These are phyloP conservation scores for Cystofilobasidium macerans DNA, from an alignment of 768 basidiomycete genomes.

Conservation along the genomic window DNA sequence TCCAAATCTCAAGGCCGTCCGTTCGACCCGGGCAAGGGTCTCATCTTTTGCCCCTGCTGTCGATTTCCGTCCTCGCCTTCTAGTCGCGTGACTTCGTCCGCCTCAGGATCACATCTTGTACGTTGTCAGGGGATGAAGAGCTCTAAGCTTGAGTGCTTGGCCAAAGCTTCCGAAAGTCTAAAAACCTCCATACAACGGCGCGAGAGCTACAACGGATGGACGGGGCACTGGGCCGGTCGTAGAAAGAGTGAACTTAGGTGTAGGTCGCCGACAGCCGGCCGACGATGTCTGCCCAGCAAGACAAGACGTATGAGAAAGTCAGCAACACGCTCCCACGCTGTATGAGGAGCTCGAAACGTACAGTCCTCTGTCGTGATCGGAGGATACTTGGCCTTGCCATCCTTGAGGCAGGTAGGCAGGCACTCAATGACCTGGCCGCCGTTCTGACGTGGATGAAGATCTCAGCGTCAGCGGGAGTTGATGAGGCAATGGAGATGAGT, in stretches of 20 bases:
- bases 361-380: constrained; percentile 63
- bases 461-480: background rate
- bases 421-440: constrained; percentile 56
- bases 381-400: constrained; percentile 54
- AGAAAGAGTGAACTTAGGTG: background rate
- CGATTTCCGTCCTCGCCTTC: too few species aligned
- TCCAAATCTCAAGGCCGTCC: constrained; percentile 4
- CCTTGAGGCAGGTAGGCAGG: constrained; percentile 49
- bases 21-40: constrained; percentile 4
- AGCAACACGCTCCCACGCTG: background rate
- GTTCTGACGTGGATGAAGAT: constrained; percentile 38
- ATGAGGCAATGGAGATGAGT: background rate
- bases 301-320: background rate
- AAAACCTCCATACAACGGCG: too few species aligned
- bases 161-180: too few species aligned
- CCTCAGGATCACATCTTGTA: too few species aligned
- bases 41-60: background rate
- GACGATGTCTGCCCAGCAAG: constrained; percentile 8
- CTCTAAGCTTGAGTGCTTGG: too few species aligned
- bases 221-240: too few species aligned
- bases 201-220: too few species aligned
- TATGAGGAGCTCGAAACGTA: constrained; percentile 43
- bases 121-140: too few species aligned
- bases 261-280: constrained; percentile 10
- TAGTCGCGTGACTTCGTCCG: too few species aligned